A percentile compares a stretch with the other conserved stretches of the same genome.
Conservation (phyloP, 345 rosid species). For the Aegle marmelos region DNA sequence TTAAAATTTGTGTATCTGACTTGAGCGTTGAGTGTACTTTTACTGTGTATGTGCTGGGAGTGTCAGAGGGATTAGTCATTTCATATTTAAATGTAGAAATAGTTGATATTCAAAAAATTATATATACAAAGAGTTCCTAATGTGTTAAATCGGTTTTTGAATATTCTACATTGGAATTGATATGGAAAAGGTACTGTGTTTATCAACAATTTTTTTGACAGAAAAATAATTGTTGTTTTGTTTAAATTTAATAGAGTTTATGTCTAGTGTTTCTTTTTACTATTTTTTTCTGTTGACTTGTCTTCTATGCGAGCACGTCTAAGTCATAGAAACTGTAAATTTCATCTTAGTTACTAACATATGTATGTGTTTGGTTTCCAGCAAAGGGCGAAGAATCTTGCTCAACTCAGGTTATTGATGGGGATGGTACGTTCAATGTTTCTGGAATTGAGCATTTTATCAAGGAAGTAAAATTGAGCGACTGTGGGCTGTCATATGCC, state of each 20-base stretch:
- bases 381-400: constrained; percentile 46
- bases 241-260: not conserved
- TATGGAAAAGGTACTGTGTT: not conserved
- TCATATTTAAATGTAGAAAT: not conserved
- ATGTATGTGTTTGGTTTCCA: constrained; percentile 19
- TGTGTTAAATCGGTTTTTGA: not conserved
- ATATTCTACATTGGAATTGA: not conserved
- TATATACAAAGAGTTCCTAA: not conserved
- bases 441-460: constrained; percentile 69
- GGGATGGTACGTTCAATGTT: constrained; percentile 77
- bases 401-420: constrained; percentile 93
- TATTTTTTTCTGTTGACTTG: not conserved
- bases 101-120: too few relatives aligned
- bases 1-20: not conserved
- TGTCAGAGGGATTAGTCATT: not conserved
- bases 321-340: not conserved
- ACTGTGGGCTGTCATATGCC: constrained; percentile 93
- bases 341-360: not conserved
- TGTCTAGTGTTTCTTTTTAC: not conserved
- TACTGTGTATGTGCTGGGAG: not conserved
- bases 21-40: too few relatives aligned
- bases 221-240: not conserved
- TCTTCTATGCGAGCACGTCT: not conserved
- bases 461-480: constrained; percentile 67
- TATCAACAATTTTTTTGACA: not conserved